Evolutionary conservation across 768 basidiomycete species (phyloP).

Genomic region (Calocybe cyanea): DNA sequence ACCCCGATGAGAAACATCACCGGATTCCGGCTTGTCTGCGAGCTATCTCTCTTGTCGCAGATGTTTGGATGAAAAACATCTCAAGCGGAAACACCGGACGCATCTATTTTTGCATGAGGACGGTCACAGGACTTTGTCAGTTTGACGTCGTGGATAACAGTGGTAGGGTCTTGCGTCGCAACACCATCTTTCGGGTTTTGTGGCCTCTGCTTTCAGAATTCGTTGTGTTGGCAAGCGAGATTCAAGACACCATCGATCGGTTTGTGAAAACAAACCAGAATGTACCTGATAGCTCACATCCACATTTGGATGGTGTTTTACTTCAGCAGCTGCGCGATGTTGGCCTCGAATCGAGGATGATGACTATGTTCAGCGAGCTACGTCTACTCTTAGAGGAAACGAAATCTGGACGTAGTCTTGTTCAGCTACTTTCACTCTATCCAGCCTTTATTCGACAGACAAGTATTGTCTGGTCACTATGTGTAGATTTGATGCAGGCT

Average conservation of each 20-base stretch:
- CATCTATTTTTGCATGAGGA: background rate
- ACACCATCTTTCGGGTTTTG: background rate
- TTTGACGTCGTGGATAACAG: conserved; percentile 1
- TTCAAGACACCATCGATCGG: background rate
- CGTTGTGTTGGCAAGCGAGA: background rate
- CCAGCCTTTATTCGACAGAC: background rate
- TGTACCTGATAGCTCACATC: background rate
- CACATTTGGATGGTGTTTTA: background rate
- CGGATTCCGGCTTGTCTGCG: background rate
- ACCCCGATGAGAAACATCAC: background rate
- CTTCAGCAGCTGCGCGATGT: background rate
- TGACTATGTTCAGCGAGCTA: background rate
- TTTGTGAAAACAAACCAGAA: background rate
- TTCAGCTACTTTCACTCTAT: background rate
- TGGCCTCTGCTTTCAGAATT: conserved; percentile 1
- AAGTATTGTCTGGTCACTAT: background rate
- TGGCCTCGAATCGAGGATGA: background rate
- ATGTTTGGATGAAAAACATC: background rate
- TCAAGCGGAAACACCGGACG: background rate
- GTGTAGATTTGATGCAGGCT: background rate
- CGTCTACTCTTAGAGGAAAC: background rate
- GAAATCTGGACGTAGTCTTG: background rate
- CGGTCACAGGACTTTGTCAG: background rate
- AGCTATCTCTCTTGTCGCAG: background rate
- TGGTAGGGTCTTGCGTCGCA: background rate